Percentiles rank a stretch among this genome's conserved stretches.
phyloP scores from a whole-genome alignment of 495 filamentous ascomycete species.

The Lepraria neglecta region DNA sequence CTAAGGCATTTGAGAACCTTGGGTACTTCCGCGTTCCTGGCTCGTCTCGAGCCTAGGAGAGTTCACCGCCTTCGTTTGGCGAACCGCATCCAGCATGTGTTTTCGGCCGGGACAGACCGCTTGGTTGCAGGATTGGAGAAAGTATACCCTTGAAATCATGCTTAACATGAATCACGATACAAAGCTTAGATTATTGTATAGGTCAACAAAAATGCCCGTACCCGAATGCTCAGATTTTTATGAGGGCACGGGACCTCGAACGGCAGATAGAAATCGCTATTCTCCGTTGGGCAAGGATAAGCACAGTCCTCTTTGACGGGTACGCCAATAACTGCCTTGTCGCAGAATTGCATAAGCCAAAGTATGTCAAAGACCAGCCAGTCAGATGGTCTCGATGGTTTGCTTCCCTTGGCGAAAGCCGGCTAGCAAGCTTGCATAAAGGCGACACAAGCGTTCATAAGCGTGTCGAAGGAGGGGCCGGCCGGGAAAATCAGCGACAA shows the following conservation, averaged over 20 bases:
- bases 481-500: background rate
- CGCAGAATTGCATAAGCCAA: slow-evolving; percentile 16
- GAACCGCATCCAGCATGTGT: slow-evolving; percentile 1
- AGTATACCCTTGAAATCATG: too few relatives aligned
- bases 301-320: background rate
- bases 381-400: background rate
- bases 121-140: slow-evolving; percentile 1
- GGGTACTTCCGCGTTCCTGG: slow-evolving; percentile 7
- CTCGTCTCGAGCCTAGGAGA: background rate
- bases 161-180: too few relatives aligned
- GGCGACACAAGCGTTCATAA: slow-evolving; percentile 15
- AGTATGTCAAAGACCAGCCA: slow-evolving; percentile 2
- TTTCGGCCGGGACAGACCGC: background rate
- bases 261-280: background rate
- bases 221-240: background rate
- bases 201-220: too few relatives aligned
- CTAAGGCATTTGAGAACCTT: background rate
- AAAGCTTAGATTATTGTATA: too few relatives aligned
- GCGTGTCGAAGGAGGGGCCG: background rate
- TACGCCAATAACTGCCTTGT: slow-evolving; percentile 17
- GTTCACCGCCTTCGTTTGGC: slow-evolving; percentile 8
- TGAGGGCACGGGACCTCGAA: background rate
- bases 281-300: slow-evolving; percentile 1
- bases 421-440: slow-evolving; percentile 14
- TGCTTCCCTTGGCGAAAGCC: background rate